Percentiles rank a stretch among this genome's conserved stretches.
Evolutionary conservation across 2,329 filamentous ascomycete genomes (phyloP).

Genomic region (Elsinoe fawcettii): DNA sequence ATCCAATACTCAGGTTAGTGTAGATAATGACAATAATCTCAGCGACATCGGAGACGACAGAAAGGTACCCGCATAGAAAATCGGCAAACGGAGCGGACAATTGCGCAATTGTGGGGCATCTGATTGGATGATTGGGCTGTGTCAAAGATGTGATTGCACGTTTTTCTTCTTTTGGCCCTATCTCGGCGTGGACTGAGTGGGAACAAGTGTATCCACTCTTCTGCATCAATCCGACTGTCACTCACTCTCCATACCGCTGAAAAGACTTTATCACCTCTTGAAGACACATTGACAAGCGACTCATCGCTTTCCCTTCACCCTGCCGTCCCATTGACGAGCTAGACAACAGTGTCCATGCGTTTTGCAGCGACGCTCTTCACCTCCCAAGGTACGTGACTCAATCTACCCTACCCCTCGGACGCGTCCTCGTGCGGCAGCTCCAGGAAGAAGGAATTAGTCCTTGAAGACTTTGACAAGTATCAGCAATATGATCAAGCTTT

Average conservation of each 20-base stretch:
- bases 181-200: not conserved
- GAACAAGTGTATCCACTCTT: not conserved
- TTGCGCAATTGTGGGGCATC: not conserved
- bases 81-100: not conserved
- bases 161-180: constrained; percentile 5
- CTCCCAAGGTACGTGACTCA: constrained; percentile 42
- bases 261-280: not conserved
- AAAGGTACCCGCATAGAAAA: not conserved
- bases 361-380: constrained; percentile 45
- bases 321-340: constrained; percentile 13
- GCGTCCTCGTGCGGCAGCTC: no score
- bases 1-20: no score
- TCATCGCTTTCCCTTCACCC: not conserved
- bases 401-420: constrained; percentile 12
- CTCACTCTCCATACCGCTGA: not conserved
- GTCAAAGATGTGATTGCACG: not conserved
- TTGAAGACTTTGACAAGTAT: no score
- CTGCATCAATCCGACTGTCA: not conserved
- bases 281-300: not conserved
- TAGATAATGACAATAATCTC: no score
- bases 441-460: no score
- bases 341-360: constrained; percentile 34
- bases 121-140: constrained; percentile 13
- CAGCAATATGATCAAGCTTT: not conserved
- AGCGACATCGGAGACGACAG: not conserved